Evolutionary conservation across 2,329 filamentous ascomycete species (phyloP).

Genomic region (Didymella segeticola): DNA sequence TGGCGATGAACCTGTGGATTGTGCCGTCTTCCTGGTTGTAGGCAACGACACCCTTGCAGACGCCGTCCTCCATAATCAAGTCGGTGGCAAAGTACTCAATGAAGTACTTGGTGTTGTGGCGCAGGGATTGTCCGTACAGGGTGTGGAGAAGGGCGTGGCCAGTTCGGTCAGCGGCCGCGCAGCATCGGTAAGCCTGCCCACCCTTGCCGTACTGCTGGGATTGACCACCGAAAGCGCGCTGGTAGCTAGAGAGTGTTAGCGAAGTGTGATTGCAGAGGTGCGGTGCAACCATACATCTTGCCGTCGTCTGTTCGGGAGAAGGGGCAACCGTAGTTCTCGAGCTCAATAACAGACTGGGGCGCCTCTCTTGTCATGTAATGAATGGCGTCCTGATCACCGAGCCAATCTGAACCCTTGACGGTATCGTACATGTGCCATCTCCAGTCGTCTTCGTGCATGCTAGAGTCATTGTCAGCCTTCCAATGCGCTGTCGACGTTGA

Average conservation of each 20-base stretch:
- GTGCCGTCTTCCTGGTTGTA: conserved; percentile 99
- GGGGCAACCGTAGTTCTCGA: conserved; percentile 96
- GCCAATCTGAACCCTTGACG: conserved; percentile 96
- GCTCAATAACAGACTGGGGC: conserved; percentile 87
- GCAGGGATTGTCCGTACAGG: conserved; percentile 94
- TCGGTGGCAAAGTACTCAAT: conserved; percentile 99
- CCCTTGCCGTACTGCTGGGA: conserved; percentile 95
- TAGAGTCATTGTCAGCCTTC: conserved; percentile 35
- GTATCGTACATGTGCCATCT: conserved; percentile 99
- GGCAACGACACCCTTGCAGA: conserved; percentile 94
- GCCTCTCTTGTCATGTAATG: conserved; percentile 99
- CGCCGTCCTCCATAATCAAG: conserved; percentile 95
- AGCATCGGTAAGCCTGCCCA: conserved; percentile 97
- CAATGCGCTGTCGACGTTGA: background rate
- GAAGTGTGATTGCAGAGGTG: background rate
- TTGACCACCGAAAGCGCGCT: conserved; percentile 97
- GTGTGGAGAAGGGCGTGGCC: conserved; percentile 98
- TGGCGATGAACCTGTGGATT: conserved; percentile 92
- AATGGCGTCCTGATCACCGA: conserved; percentile 96
- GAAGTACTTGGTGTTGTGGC: conserved; percentile 99
- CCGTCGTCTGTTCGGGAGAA: conserved; percentile 97
- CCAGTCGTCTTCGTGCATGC: conserved; percentile 98
- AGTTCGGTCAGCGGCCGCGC: conserved; percentile 93
- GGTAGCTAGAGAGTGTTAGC: conserved; percentile 68
- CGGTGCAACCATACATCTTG: conserved; percentile 69